phyloP scores from a whole-genome alignment of 1,284 basidiomycete genomes.

The Porphyrellus sp. region DNA sequence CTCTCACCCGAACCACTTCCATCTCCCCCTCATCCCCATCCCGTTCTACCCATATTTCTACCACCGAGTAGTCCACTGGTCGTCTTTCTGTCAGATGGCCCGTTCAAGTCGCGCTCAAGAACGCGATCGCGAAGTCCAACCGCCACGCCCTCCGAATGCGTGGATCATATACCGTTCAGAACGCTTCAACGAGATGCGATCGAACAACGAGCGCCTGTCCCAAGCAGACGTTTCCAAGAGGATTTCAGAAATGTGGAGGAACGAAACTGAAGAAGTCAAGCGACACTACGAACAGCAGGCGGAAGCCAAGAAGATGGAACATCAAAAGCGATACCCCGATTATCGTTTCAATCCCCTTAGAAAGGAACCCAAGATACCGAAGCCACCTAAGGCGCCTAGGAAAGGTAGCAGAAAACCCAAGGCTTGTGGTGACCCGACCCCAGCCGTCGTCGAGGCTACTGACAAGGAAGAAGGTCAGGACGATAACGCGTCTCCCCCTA shows the following conservation, averaged over 20 bases:
- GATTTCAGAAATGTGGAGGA: slow-evolving; percentile 70
- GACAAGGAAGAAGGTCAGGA: neutral
- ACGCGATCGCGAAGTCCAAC: slow-evolving; percentile 31
- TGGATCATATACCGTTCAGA: slow-evolving; percentile 90
- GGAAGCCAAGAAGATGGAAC: slow-evolving; percentile 65
- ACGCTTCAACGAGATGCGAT: slow-evolving; percentile 47
- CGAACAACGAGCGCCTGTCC: slow-evolving; percentile 40
- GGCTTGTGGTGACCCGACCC: slow-evolving; percentile 2
- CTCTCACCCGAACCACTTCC: slow-evolving; percentile 17
- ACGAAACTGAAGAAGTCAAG: slow-evolving; percentile 51
- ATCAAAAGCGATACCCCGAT: slow-evolving; percentile 59
- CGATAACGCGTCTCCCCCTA: neutral
- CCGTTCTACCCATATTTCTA: slow-evolving; percentile 5
- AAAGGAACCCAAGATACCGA: slow-evolving; percentile 56
- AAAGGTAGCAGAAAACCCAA: slow-evolving; percentile 35
- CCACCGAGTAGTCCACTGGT: slow-evolving; percentile 1
- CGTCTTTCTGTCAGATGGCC: slow-evolving; percentile 17
- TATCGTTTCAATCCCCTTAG: slow-evolving; percentile 75
- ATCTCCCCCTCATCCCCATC: slow-evolving; percentile 12
- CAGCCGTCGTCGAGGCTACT: neutral
- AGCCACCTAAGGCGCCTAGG: slow-evolving; percentile 59
- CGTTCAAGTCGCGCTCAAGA: slow-evolving; percentile 22
- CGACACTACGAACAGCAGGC: slow-evolving; percentile 69
- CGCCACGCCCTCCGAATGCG: slow-evolving; percentile 80
- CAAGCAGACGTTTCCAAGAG: slow-evolving; percentile 73